Evolutionary conservation across 140 eudicot species (phyloP), one percentile per base, ranked within the genome.

Genomic region (Flaveria floridana): DNA sequence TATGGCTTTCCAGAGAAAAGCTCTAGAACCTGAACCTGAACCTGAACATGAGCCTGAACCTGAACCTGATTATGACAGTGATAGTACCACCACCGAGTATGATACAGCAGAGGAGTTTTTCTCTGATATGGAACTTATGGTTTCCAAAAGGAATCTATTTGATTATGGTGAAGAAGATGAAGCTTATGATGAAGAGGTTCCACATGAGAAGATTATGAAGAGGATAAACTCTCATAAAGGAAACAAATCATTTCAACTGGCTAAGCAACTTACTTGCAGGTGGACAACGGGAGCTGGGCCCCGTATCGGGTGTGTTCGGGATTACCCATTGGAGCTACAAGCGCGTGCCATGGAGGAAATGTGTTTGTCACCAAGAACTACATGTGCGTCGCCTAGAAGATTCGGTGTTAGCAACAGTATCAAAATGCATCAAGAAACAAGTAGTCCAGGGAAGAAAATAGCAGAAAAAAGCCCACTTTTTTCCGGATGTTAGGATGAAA

Each of bases 241-340:
- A 71, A 80, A 78, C 82, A 85, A 66, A 37, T 89, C 96, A 8
- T 87, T 85, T 73, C 91, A 85, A 71, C 72, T 91, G 77, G 97
- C 89, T 25, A 70, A 87, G 8, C 96, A 85, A 16, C 73, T 87
- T 68, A 78, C 83, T 21, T 87, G 90, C 52, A 82, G 47, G 73
- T 91, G 97, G 97, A 87, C 89, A 6, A 89, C 96, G 1, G 97
- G 97, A 42, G 97, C 95, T 0, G 97, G 97, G 42, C 91, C 97
- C 21, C 81, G 97, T 19, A 91, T 91, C 13, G 97, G 97, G 42
- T 91, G 96, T 58, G 76, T 89, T 78, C 82, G 95, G 78, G 96
- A 91, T 76, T 91, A 89, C 74, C 97, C 97, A 0, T 68, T 84
- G 28, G 89, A 85, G 87, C 84, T 91, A 53, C 97, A 89, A 68